These are phyloP conservation scores for Fusarium brachygibbosum DNA, from an alignment of 2,329 filamentous ascomycete species.

Conservation along the genomic window DNA sequence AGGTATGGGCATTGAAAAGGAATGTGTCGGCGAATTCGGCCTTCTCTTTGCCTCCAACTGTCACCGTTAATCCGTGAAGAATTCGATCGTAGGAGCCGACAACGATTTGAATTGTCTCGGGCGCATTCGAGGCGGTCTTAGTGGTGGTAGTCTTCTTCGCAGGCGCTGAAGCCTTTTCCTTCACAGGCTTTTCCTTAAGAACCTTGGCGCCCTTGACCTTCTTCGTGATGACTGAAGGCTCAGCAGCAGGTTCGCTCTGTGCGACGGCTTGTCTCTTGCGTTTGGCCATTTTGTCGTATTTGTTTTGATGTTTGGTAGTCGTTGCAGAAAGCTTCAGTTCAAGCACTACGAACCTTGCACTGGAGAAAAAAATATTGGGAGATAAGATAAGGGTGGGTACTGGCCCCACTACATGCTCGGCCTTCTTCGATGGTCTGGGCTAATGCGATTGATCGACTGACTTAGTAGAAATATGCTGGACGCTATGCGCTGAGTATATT, in stretches of 20 bases:
- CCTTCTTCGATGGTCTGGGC: constrained; percentile 1
- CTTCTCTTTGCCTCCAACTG: constrained; percentile 61
- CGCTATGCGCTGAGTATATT: constrained; percentile 48
- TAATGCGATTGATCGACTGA: constrained; percentile 2
- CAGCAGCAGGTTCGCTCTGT: constrained; percentile 45
- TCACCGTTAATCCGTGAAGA: constrained; percentile 90
- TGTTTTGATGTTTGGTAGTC: constrained; percentile 23
- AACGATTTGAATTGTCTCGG: constrained; percentile 84
- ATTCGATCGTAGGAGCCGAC: constrained; percentile 95
- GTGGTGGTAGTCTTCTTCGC: constrained; percentile 43
- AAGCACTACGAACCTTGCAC: constrained; percentile 1
- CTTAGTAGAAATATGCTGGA: constrained; percentile 24
- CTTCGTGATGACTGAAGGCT: constrained; percentile 49
- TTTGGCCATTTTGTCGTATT: constrained; percentile 59
- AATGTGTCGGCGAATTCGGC: constrained; percentile 90
- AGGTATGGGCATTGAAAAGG: constrained; percentile 92
- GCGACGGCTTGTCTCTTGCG: constrained; percentile 61
- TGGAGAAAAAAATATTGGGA: constrained; percentile 48
- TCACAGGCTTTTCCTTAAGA: constrained; percentile 32
- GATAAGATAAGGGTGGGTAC: constrained; percentile 54
- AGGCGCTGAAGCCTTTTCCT: constrained; percentile 35
- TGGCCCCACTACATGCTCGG: constrained; percentile 30
- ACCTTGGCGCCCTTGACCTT: constrained; percentile 41
- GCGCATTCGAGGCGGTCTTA: constrained; percentile 39
- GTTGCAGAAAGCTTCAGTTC: constrained; percentile 18